Conservation (phyloP, 2,329 filamentous ascomycete species). For the Botrytis byssoidea region DNA sequence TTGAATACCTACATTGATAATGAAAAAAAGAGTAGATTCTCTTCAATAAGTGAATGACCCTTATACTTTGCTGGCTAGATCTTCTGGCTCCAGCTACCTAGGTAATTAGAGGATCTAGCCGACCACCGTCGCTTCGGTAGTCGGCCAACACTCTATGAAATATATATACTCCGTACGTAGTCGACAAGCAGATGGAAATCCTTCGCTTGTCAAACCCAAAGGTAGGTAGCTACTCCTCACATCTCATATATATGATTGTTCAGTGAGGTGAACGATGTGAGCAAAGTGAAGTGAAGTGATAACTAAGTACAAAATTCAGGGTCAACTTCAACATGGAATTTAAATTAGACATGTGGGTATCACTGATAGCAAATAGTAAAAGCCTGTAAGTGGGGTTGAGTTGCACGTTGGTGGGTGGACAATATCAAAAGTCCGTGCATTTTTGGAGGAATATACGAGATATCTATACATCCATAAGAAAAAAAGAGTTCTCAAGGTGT, state of each 20-base stretch:
- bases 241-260: not conserved
- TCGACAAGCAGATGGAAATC: not conserved
- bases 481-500: slow-evolving; percentile 9
- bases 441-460: slow-evolving; percentile 17
- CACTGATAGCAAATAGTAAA: not conserved
- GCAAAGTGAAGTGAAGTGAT: not conserved
- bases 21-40: not conserved
- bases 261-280: not conserved
- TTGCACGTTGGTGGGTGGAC: slow-evolving; percentile 13
- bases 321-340: not conserved
- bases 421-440: slow-evolving; percentile 13
- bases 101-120: not conserved
- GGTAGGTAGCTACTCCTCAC: not conserved
- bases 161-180: not conserved
- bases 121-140: not conserved
- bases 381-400: slow-evolving; percentile 2
- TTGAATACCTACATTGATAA: not conserved
- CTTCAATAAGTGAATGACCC: not conserved
- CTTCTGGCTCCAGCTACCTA: not conserved
- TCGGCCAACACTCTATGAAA: not conserved
- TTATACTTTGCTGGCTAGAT: not conserved
- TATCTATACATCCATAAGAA: slow-evolving; percentile 7
- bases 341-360: slow-evolving; percentile 1
- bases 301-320: not conserved
- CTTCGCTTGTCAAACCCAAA: not conserved